Base-by-base conservation (phyloP, 352 stramenopile species). In the Elongisporangium undulatum region DNA sequence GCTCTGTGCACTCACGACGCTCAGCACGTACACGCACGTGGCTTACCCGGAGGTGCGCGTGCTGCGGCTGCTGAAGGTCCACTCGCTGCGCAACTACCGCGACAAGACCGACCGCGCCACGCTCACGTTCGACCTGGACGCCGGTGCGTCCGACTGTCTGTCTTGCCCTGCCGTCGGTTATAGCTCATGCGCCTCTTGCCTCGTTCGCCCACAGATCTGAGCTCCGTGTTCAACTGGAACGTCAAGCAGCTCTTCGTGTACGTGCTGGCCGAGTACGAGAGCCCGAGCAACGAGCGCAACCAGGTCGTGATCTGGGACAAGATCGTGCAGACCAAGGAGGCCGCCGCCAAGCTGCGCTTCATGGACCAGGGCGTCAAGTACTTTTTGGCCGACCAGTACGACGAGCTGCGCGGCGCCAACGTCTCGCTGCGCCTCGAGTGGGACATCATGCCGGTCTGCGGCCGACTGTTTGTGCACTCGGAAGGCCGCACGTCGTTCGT, bases 181-280 rank as follows among this genome's bases (percentile, higher is more conserved):
- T 21, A 24, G 34, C 34, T 45, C 1, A 45, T 45, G 34, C 34
- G 34, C 34, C 34, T 41, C 29, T n/a, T n/a, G 5, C 23, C 23
- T 26, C 23, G 2, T 26, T 4, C 4, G 7, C 1, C 34, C 12
- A 7, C 50, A 89, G 85, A 95, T 19, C 55, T 95, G 56, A 87
- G 79, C 68, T 92, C 85, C 22, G 85, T 93, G 23, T 95, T 95
- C 77, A 95, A 95, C 66, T 95, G 86, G 86, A 95, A 95, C 68
- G 85, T 92, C 29, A 95, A 94, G 79, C 84, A 94, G 71, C 67
- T 95, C 55, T 95, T 95, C 53, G 84, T 94, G 67, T 95, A 94
- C 79, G 80, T 95, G 53, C 54, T 91, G 55, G 86, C 86, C 53
- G 85, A 93, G 71, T 95, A 92, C 64, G 56, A 72, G 68, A 92